Base-by-base conservation (phyloP, 768 basidiomycete species). In the Tricholomella constricta region DNA sequence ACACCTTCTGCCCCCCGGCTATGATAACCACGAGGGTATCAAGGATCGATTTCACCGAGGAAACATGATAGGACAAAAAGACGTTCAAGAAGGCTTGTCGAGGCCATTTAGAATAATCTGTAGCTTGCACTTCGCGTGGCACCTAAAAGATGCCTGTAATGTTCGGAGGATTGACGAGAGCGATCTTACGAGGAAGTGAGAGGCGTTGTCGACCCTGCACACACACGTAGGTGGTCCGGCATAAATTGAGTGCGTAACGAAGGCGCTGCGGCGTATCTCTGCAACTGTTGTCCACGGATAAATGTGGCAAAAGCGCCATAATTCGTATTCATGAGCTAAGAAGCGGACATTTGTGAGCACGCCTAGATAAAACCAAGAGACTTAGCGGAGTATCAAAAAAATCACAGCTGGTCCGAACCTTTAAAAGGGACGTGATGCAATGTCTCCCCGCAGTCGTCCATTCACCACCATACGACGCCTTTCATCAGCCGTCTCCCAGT, bases 401-500 rank as follows among this genome's bases (percentile, higher is more conserved):
- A 22, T 25, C 12, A 25, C 12, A 45, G 10, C 17, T 47, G 31
- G 10, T 38, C 37, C 23, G n/a, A 29, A 51, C 40, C 38, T 57
- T 41, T 47, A 45, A 45, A 59, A 45, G 20, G 31, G 38, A 42
- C 35, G 25, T 19, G 20, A 10, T 22, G 44, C 22, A 19, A 32
- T 34, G 19, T 9, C 12, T 10, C n/a, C 12, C 10, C 20, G 17
- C 35, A 14, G 20, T 37, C 41, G 7, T 17, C 38, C 27, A 31
- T 31, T 73, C 60, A 86, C 81, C 85, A 86, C 77, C 79, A 89
- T 1, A 86, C 86, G 0, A 66, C 72, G 0, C 89, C 89, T 54
- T 77, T 79, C 88, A 91, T 91, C 55, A 90, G 65, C 58, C 84
- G 71, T 52, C 85, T 75, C 1, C 88, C 89, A 2, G 86, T 91